phyloP scores from a whole-genome alignment of 345 rosid species.

The Heritiera littoralis region DNA sequence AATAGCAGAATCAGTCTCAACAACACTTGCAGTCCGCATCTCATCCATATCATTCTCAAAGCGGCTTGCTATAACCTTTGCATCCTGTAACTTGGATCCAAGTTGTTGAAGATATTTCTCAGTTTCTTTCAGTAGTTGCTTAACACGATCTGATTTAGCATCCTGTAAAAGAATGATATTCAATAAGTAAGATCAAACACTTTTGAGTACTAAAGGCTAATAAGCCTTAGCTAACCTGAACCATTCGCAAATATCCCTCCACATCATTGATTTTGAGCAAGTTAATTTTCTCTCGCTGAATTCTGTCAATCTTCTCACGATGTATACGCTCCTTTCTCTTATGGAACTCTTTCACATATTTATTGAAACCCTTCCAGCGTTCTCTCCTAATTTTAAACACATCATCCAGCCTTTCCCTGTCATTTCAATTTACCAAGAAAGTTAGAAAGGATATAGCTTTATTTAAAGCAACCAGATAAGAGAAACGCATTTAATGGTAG shows the following conservation, averaged over 20 bases:
- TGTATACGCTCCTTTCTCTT: conserved; percentile 86
- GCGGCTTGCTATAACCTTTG: conserved; percentile 52
- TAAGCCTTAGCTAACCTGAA: conserved; percentile 60
- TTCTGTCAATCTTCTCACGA: conserved; percentile 93
- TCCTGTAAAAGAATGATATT: conserved; percentile 43
- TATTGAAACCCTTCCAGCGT: conserved; percentile 88
- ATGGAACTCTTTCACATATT: conserved; percentile 85
- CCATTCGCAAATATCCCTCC: conserved; percentile 96
- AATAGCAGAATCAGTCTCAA: conserved; percentile 59
- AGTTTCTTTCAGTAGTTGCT: conserved; percentile 84
- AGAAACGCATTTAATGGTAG: conserved; percentile 1
- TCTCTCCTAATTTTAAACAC: conserved; percentile 76
- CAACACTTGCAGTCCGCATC: conserved; percentile 34
- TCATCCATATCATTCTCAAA: conserved; percentile 74
- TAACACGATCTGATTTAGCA: conserved; percentile 93
- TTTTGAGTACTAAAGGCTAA: conserved; percentile 16
- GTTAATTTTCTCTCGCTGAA: conserved; percentile 94
- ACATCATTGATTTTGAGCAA: conserved; percentile 90
- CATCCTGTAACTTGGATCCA: conserved; percentile 80
- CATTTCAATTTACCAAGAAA: conserved; percentile 33
- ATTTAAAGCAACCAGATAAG: conserved; percentile 5
- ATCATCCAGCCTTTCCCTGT: conserved; percentile 87
- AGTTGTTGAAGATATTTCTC: conserved; percentile 91
- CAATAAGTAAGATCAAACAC: conserved; percentile 17
- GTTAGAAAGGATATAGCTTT: conserved; percentile 19